Conservation (phyloP, 139 green algal genomes). For the Chlorella vulgaris region DNA sequence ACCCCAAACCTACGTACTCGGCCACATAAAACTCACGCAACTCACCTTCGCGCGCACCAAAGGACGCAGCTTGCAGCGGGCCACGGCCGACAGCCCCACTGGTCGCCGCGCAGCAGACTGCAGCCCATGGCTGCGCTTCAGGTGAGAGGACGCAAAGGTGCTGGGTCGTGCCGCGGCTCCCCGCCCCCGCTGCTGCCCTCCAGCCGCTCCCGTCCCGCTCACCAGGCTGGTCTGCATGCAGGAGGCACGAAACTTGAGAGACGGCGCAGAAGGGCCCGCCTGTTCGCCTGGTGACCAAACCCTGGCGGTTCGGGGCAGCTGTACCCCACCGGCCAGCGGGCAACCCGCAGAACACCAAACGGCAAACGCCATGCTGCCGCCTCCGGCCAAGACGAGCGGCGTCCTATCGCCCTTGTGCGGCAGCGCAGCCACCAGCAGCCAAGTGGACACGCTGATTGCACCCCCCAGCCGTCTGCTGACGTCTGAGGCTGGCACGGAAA, state of each 20-base stretch:
- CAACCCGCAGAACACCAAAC: too few species aligned
- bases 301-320: too few species aligned
- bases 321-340: too few species aligned
- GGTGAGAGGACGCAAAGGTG: background rate
- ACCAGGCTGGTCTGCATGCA: too few species aligned
- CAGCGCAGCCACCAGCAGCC: constrained; percentile 27
- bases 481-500: background rate
- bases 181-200: background rate
- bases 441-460: constrained; percentile 19
- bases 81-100: background rate
- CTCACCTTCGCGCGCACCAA: background rate
- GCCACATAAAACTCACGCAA: background rate
- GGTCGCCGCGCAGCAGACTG: constrained; percentile 10
- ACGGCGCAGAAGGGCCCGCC: too few species aligned
- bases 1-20: too few species aligned
- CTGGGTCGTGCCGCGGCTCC: background rate
- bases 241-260: too few species aligned
- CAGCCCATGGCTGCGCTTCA: background rate
- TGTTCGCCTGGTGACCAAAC: too few species aligned
- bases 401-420: background rate
- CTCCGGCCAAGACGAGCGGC: background rate
- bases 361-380: background rate
- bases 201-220: too few species aligned
- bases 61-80: background rate
- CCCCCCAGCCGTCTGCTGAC: background rate